Evolutionary conservation across 2,329 filamentous ascomycete genomes (phyloP).

Genomic region (Neopestalotiopsis rosae): DNA sequence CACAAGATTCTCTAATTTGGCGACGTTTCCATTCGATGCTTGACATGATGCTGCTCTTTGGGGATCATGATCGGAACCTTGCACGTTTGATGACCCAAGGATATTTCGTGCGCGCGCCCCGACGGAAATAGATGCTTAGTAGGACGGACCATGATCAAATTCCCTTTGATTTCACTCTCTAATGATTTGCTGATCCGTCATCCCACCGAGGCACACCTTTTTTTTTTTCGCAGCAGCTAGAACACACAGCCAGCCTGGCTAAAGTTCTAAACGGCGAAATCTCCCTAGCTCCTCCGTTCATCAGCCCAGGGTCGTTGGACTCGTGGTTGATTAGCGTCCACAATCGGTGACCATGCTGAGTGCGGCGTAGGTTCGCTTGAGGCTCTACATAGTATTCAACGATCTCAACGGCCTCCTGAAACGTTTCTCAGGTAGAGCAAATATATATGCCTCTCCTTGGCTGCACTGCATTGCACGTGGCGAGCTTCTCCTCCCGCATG

Average conservation of each 20-base stretch:
- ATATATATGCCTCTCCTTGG: not conserved
- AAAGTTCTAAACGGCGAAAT: not conserved
- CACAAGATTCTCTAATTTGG: not conserved
- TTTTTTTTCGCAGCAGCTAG: not conserved
- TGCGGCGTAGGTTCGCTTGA: constrained; percentile 2
- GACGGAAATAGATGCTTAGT: not conserved
- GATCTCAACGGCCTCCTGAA: constrained; percentile 14
- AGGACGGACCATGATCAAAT: not conserved
- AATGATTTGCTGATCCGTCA: not conserved
- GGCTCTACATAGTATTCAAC: not conserved
- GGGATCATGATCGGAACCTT: not conserved
- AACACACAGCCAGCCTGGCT: constrained; percentile 1
- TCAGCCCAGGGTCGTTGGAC: not conserved
- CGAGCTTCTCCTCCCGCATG: not conserved
- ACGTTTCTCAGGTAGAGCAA: constrained; percentile 11
- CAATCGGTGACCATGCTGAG: not conserved
- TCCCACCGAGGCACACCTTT: not conserved
- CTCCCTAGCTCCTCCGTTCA: not conserved
- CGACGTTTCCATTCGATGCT: not conserved
- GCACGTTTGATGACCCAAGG: not conserved
- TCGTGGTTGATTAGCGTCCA: not conserved
- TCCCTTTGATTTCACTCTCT: not conserved
- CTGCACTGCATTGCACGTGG: not conserved
- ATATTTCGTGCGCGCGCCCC: not conserved
- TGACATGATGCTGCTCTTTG: not conserved